Base-by-base conservation (phyloP, 768 basidiomycete species). In the Boletus sensibilis region DNA sequence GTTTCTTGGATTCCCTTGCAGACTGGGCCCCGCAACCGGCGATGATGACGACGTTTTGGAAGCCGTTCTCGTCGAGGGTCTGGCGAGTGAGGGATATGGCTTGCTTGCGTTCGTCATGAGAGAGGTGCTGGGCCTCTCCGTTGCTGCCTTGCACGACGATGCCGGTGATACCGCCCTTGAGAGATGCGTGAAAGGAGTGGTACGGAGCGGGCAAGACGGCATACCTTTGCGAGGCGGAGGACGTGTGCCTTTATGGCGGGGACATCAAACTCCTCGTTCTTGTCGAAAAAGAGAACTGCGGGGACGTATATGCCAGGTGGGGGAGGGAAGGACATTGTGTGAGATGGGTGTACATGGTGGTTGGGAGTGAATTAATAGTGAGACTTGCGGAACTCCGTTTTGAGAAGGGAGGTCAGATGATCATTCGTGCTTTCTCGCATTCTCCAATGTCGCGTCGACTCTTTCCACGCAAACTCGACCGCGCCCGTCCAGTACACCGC, bases 21-120 rank as follows among this genome's bases (percentile, higher is more conserved):
- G 89, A 90, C 58, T 85, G 88, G 1, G 87, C 88, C 1, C 93
- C 93, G 5, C 91, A 92, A 2, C 93, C 93, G 6, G 88, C 92
- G 56, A 94, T 84, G 41, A 94, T 79, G 14, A 87, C 71, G 39
- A 85, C 80, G 39, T 87, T 74, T 46, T 79, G 68, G 70, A 88
- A 89, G 3, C 88, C 88, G 57, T 86, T 83, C 51, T 81, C 77
- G 67, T 93, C 83, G 12, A 94, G 79, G 1, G 88, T 90, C 51
- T 83, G 70, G 23, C 91, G 80, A 1, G 89, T 88, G 39, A 88
- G 68, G 20, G 72, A 66, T 61, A 92, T 89, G 11, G 82, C 79
- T 18, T 75, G 68, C 59, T 82, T 84, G 52, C 88, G 81, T 66
- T 91, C 90, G 0, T 85, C 83, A 55, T 85, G 85, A 4, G 87